Evolutionary conservation across 2,329 filamentous ascomycete genomes (phyloP), one percentile per base, ranked within the genome.

Genomic region (Aspergillus puulaauensis): DNA sequence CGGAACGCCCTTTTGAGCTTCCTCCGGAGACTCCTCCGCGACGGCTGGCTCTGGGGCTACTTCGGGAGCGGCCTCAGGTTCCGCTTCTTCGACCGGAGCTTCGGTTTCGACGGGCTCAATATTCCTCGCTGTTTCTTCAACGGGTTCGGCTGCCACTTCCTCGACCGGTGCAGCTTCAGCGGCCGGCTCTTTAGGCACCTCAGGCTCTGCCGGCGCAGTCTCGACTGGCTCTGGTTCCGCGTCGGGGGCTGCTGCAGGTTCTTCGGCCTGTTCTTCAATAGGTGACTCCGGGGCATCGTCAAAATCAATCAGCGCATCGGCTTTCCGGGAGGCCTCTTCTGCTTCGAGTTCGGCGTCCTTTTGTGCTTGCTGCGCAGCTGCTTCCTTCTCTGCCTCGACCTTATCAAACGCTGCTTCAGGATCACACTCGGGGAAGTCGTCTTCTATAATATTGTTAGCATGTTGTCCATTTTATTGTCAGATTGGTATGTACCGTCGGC

Each of bases 311-410:
- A 60, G 31, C 7, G 33, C 48, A 8, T 57, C 47, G 51, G 50
- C 61, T 37, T 53, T 56, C 9, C 44, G 48, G 19, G 59, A 58
- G 3, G 40, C 58, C 23, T 65, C 66, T 44, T 61, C 64, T 52
- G 68, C 66, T 27, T 68, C 68, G 21, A 67, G 65, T 51, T 68
- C 60, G 6, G 70, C 68, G 7, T 72, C 70, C 48, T 74, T 70
- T 14, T 64, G 70, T 24, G 67, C 72, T 61, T 70, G 65, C 54
- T 63, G 65, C 27, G 70, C 70, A 14, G 65, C 67, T 27, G 63
- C 72, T 60, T 66, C 71, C 49, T 74, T 74, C 53, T 73, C 71
- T 6, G 67, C 68, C 40, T 71, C 70, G 54, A 74, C 66, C 53
- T 67, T 62, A 40, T 71, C 71, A 39, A 58, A 59, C 52, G 65